Evolutionary conservation across 129 eudicot genomes (phyloP), one percentile per base, ranked within the genome.

Genomic region (Artemisia tridentata): DNA sequence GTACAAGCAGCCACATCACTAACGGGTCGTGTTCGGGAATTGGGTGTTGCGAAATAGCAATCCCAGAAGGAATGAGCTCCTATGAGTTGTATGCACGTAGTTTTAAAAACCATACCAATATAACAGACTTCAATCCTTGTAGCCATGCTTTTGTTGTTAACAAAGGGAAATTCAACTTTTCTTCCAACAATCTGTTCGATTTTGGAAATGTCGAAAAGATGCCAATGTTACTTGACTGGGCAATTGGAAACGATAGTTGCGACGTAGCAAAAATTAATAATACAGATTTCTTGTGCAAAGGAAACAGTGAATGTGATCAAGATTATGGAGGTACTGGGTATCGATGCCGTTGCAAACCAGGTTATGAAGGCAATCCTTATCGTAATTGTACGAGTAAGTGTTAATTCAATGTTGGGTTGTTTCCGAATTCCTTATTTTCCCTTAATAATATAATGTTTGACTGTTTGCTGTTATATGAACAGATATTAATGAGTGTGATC

Each of bases 281-380:
- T 3, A 2, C 1, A 0, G 0, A 2, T 2, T 78, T 67, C 61
- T 53, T 63, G 2, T 84, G 88, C 75, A 47, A 51, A 19, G n/a
- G 58, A 13, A 63, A 80, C 62, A 80, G 72, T 3, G 47, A 11
- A n/a, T 77, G 86, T 20, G 14, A 9, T 20, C 18, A 60, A 11
- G 52, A 48, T 10, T 25, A 63, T 4, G 51, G 54, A 43, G 85
- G 81, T 18, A 59, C 49, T 7, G 85, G 84, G 4, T 86, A 86
- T 69, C 72, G 80, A 0, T 86, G 88, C 7, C 38, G 17, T 23
- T 86, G 88, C 61, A 5, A 3, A 3, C 7, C 52, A 0, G 91
- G 88, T 10, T 86, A 74, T 66, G 31, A 57, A 0, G 91, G 88
- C 3, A 86, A 83, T 46, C 84, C 89, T 27, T 81, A 84, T 60